Conservation (phyloP, 148 eudicot species). For the Dysphania ambrosioides region DNA sequence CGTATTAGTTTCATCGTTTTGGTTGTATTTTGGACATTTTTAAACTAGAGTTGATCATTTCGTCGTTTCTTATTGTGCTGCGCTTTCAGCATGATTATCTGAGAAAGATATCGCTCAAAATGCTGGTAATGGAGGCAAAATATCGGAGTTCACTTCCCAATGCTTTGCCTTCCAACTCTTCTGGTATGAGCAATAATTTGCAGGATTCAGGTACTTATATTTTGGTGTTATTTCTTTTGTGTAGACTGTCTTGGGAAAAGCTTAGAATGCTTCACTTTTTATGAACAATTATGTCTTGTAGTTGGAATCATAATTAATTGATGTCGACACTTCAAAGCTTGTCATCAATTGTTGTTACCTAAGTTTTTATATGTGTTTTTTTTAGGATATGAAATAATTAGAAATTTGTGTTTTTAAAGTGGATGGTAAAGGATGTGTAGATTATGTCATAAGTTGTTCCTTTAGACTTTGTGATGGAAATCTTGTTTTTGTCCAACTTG, state of each 20-base stretch:
- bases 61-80: slow-evolving; percentile 1
- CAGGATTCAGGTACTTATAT: slow-evolving; percentile 55
- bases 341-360: background rate
- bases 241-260: background rate
- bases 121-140: slow-evolving; percentile 77
- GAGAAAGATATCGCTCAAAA: slow-evolving; percentile 77
- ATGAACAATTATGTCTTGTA: background rate
- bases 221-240: background rate
- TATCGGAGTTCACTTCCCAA: slow-evolving; percentile 49
- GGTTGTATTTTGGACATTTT: background rate
- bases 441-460: too few relatives aligned
- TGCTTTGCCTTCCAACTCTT: slow-evolving; percentile 49
- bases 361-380: too few relatives aligned
- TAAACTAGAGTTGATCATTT: background rate
- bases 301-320: background rate
- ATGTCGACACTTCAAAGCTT: background rate
- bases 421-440: too few relatives aligned
- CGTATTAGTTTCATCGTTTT: background rate
- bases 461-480: too few relatives aligned
- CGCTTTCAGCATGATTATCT: slow-evolving; percentile 93
- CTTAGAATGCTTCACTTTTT: background rate
- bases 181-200: slow-evolving; percentile 45
- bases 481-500: too few relatives aligned
- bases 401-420: too few relatives aligned
- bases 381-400: too few relatives aligned